Conservation (phyloP, 495 filamentous ascomycete species). For the Polyplosphaeria fusca region DNA sequence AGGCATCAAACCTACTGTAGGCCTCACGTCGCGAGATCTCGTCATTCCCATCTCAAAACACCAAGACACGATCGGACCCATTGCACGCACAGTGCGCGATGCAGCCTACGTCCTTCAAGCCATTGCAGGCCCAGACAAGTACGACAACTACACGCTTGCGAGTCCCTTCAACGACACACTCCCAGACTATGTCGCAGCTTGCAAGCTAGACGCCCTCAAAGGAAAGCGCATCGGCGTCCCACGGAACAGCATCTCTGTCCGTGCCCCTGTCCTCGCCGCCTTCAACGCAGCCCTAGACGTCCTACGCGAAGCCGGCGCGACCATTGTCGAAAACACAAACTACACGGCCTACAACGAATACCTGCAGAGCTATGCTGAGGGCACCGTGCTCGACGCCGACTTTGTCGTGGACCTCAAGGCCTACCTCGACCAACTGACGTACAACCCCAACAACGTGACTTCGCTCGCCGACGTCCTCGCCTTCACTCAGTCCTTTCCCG, state of each 20-base stretch:
- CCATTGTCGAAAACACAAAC: slow-evolving; percentile 52
- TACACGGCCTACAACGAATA: slow-evolving; percentile 48
- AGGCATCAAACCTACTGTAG: slow-evolving; percentile 66
- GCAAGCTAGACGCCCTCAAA: slow-evolving; percentile 46
- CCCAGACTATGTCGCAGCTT: slow-evolving; percentile 53
- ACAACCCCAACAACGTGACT: slow-evolving; percentile 41
- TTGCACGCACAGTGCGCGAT: slow-evolving; percentile 64
- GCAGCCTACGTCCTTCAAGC: slow-evolving; percentile 63
- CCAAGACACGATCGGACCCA: slow-evolving; percentile 65
- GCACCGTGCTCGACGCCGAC: slow-evolving; percentile 38
- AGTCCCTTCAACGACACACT: slow-evolving; percentile 44
- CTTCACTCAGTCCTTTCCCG: slow-evolving; percentile 47
- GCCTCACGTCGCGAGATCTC: slow-evolving; percentile 59
- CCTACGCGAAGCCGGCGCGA: slow-evolving; percentile 50
- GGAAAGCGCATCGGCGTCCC: slow-evolving; percentile 55
- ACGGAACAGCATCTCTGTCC: slow-evolving; percentile 41
- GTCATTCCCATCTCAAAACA: slow-evolving; percentile 61
- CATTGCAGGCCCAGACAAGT: slow-evolving; percentile 54
- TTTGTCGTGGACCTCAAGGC: slow-evolving; percentile 39
- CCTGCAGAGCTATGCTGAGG: slow-evolving; percentile 29
- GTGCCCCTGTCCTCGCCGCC: slow-evolving; percentile 41
- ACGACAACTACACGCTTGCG: slow-evolving; percentile 55
- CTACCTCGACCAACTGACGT: slow-evolving; percentile 43
- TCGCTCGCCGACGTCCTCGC: slow-evolving; percentile 43
- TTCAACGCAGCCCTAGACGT: slow-evolving; percentile 48